Evolutionary conservation across 768 basidiomycete genomes (phyloP).

Genomic region (Roridomyces roridus): DNA sequence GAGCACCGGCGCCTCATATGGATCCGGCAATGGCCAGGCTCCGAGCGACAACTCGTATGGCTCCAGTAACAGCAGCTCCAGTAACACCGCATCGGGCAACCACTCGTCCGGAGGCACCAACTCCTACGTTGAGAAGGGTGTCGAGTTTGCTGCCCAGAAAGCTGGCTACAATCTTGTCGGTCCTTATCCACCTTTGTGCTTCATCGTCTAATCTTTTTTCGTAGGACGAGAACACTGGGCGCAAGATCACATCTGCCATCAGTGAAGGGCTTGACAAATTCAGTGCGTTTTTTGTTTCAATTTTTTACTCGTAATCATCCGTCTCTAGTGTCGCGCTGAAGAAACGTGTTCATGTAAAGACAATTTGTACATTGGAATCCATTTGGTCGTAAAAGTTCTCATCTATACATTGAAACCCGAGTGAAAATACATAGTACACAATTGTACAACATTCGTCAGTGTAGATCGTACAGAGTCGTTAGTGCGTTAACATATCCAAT

Average conservation of each 20-base stretch:
- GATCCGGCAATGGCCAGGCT: constrained; percentile 14
- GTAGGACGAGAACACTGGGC: constrained; percentile 45
- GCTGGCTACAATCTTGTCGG: constrained; percentile 54
- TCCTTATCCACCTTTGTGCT: background rate
- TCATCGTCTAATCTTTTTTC: background rate
- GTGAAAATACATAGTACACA: no score
- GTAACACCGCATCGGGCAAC: background rate
- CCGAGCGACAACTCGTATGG: constrained; percentile 20
- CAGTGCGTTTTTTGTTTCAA: constrained; percentile 24
- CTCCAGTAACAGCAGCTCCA: constrained; percentile 16
- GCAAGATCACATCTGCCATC: constrained; percentile 44
- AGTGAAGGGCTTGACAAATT: constrained; percentile 44
- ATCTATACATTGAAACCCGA: no score
- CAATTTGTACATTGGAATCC: no score
- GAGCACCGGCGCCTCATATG: constrained; percentile 12
- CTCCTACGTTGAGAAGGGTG: constrained; percentile 40
- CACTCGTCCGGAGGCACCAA: background rate
- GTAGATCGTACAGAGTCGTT: no score
- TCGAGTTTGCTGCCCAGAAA: constrained; percentile 43
- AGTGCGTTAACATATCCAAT: background rate
- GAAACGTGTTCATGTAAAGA: no score
- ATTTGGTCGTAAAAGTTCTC: no score
- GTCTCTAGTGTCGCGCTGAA: no score
- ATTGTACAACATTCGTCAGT: no score
- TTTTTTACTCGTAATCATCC: no score